Evolutionary conservation across 805 yeast genomes (phyloP).

Genomic region (Candida ovalis): DNA sequence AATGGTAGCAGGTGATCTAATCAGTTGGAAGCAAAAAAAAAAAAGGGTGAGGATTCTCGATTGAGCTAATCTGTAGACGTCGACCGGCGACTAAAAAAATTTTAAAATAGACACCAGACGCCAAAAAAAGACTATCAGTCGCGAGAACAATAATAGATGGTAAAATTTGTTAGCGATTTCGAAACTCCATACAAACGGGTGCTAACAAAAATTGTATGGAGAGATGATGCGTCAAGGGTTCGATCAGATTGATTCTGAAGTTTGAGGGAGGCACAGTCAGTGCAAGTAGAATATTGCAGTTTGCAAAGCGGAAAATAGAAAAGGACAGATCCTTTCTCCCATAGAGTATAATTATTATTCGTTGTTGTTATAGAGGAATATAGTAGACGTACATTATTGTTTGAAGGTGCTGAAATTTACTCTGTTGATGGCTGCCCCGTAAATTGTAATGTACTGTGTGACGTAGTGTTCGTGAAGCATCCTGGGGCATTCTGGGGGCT

Average conservation of each 20-base stretch:
- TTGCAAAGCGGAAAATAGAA: too few relatives aligned
- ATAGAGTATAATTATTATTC: too few relatives aligned
- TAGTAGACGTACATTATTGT: too few relatives aligned
- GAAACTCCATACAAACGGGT: slow-evolving; percentile 1
- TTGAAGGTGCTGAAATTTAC: too few relatives aligned
- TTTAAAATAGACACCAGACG: neutral
- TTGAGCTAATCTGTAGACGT: neutral
- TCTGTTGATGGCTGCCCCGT: too few relatives aligned
- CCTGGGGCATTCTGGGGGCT: too few relatives aligned
- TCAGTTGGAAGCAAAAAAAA: neutral
- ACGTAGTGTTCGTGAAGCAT: too few relatives aligned
- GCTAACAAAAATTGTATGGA: neutral
- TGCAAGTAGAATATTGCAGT: too few relatives aligned
- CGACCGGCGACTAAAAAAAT: neutral
- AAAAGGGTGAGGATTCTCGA: neutral
- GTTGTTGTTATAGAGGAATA: too few relatives aligned
- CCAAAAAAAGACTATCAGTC: neutral
- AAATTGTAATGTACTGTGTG: too few relatives aligned
- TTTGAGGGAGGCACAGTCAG: neutral
- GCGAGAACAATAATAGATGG: neutral
- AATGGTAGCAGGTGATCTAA: neutral
- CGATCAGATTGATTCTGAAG: neutral
- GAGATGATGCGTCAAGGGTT: too few relatives aligned
- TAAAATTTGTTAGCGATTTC: neutral
- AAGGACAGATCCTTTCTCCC: neutral